These are phyloP conservation scores for Phlegmacium glaucopus DNA, from an alignment of 768 basidiomycete genomes.

Conservation along the genomic window DNA sequence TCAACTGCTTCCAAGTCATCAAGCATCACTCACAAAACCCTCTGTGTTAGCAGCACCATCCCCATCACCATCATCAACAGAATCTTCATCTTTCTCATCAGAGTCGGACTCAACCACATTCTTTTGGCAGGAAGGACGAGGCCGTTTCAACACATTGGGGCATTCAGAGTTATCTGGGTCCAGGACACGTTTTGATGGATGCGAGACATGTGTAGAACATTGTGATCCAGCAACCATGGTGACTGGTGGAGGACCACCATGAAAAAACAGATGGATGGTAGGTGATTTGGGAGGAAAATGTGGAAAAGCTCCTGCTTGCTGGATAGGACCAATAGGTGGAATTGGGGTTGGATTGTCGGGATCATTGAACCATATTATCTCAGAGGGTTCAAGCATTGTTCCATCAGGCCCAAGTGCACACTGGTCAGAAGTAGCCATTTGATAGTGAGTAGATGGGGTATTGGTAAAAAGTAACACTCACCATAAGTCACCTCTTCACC, in stretches of 20 bases:
- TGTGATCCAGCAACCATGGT: background rate
- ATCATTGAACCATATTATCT: slow-evolving; percentile 2
- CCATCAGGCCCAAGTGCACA: slow-evolving; percentile 1
- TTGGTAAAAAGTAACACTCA: no score
- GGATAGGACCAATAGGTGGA: background rate
- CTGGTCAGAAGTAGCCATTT: no score
- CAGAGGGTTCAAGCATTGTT: background rate
- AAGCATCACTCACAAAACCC: no score
- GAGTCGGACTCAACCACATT: background rate
- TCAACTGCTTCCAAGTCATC: background rate
- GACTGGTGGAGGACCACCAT: background rate
- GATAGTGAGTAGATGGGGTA: no score
- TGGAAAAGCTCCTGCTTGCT: no score
- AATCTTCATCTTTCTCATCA: background rate
- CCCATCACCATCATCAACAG: background rate
- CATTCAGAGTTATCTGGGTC: background rate
- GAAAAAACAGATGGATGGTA: slow-evolving; percentile 1
- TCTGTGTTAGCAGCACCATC: background rate
- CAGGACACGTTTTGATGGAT: background rate
- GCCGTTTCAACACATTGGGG: background rate
- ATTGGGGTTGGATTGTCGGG: background rate
- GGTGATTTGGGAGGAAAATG: no score
- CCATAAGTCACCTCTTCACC: no score
- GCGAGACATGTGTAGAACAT: background rate
- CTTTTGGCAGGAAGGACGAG: background rate